Conservation (phyloP, 2,329 filamentous ascomycete genomes). For the Exophiala sp. region DNA sequence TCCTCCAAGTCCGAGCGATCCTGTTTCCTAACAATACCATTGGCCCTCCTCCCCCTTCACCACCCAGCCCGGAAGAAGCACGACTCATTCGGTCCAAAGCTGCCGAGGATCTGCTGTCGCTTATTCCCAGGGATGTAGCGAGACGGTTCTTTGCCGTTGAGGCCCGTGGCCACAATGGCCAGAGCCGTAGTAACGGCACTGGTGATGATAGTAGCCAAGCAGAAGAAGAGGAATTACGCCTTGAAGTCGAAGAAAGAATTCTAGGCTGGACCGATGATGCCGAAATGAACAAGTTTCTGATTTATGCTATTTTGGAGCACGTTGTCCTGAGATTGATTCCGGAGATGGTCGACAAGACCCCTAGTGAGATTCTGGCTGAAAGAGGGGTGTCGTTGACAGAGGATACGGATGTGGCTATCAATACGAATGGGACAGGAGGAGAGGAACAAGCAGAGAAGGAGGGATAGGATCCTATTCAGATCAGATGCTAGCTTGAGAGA, state of each 20-base stretch:
- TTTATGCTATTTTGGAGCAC: constrained; percentile 76
- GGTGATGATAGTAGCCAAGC: constrained; percentile 41
- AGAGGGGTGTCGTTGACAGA: constrained; percentile 45
- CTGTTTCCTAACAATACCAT: constrained; percentile 65
- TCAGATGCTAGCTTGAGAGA: no score
- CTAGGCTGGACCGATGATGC: constrained; percentile 71
- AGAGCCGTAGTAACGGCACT: neutral
- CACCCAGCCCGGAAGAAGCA: constrained; percentile 25
- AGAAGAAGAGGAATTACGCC: constrained; percentile 48
- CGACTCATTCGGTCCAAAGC: constrained; percentile 40
- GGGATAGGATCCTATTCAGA: no score
- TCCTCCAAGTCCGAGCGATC: constrained; percentile 59
- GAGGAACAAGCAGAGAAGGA: neutral
- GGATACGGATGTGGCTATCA: neutral
- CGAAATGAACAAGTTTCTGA: constrained; percentile 88
- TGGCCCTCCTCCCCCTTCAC: constrained; percentile 28
- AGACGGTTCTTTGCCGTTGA: constrained; percentile 38
- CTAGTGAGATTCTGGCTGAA: constrained; percentile 67
- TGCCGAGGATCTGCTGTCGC: constrained; percentile 38
- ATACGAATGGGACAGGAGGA: neutral
- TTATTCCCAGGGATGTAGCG: constrained; percentile 42
- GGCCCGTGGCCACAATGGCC: no score
- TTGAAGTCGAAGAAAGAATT: constrained; percentile 56
- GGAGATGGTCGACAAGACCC: constrained; percentile 67
- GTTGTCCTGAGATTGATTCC: constrained; percentile 77